Evolutionary conservation across 108 stramenopile genomes (phyloP).

Genomic region (Nannochloropsis gaditana): DNA sequence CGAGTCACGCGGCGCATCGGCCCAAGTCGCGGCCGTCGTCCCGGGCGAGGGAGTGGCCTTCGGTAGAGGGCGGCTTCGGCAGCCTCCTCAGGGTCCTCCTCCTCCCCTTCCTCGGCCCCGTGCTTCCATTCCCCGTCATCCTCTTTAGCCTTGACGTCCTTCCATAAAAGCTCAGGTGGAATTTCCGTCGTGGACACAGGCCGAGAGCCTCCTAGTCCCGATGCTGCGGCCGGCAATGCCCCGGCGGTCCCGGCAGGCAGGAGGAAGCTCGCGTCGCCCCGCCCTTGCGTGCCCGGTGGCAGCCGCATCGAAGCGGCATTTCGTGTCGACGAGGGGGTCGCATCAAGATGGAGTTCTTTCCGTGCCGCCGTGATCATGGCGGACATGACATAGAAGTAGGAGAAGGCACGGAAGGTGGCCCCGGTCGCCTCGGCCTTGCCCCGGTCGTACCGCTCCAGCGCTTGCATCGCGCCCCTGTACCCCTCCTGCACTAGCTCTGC

Average conservation of each 20-base stretch:
- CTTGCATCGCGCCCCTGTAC: not conserved
- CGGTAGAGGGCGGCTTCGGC: not conserved
- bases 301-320: not conserved
- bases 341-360: not conserved
- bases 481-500: not conserved
- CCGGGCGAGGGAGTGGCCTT: not conserved
- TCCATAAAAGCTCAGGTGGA: no score
- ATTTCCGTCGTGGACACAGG: no score
- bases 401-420: not conserved
- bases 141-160: not conserved
- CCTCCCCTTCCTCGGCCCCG: not conserved
- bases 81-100: not conserved
- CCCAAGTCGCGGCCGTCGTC: not conserved
- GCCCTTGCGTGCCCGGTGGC: not conserved
- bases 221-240: no score
- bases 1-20: not conserved
- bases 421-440: not conserved
- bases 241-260: not conserved
- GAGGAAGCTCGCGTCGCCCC: not conserved
- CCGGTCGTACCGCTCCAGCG: not conserved
- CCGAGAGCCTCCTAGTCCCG: no score
- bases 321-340: not conserved
- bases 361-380: constrained; percentile 1
- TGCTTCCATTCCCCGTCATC: not conserved
- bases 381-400: not conserved